phyloP scores from a whole-genome alignment of 129 eudicot species.

The Tagetes patula region DNA sequence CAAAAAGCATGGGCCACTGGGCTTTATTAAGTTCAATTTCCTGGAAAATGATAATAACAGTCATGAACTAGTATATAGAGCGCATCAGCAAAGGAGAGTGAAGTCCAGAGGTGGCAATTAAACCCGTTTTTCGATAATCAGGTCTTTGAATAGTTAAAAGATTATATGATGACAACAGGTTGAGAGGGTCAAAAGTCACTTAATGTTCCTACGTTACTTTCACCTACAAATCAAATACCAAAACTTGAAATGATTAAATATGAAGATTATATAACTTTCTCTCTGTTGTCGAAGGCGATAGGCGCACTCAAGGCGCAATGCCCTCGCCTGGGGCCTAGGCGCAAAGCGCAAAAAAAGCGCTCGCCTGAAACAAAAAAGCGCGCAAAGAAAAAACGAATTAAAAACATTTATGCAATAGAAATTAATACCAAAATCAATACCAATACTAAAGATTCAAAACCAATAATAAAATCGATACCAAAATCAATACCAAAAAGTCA shows the following conservation, averaged over 20 bases:
- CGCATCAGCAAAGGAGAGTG: not conserved
- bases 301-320: no score
- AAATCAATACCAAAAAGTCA: no score
- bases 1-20: constrained; percentile 75
- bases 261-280: not conserved
- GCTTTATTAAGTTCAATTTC: constrained; percentile 82
- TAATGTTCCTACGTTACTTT: not conserved
- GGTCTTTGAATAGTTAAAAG: not conserved
- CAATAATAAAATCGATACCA: no score
- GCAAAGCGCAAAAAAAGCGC: no score
- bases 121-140: not conserved
- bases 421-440: no score
- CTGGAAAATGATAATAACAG: constrained; percentile 37
- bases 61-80: constrained; percentile 2
- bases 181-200: not conserved
- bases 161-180: not conserved
- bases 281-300: no score
- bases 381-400: no score
- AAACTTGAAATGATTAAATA: not conserved
- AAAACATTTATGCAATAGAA: no score
- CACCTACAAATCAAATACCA: not conserved
- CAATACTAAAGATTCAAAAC: no score
- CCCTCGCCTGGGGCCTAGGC: no score
- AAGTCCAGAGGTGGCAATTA: not conserved
- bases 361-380: no score